Conservation (phyloP, 1,284 basidiomycete species). For the Leccinum fallax region DNA sequence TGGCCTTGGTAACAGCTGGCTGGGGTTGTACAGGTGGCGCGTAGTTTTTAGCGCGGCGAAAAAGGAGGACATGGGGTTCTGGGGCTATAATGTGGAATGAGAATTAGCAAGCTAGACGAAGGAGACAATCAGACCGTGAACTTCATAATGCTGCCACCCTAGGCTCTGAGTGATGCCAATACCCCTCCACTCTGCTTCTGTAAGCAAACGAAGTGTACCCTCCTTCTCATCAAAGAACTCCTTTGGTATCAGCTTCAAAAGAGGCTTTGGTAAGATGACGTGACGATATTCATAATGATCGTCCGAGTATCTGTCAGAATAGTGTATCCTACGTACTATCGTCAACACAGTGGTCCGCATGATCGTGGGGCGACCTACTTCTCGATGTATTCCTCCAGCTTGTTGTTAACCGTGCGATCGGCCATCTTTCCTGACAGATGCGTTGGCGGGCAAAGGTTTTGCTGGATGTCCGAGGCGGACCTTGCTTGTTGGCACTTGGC, state of each 20-base stretch:
- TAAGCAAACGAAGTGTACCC: conserved; percentile 80
- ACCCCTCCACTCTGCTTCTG: conserved; percentile 91
- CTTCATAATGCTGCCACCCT: conserved; percentile 98
- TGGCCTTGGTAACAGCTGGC: conserved; percentile 34
- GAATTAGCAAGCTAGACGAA: background rate
- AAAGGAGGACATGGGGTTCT: conserved; percentile 84
- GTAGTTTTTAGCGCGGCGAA: conserved; percentile 72
- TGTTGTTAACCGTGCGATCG: conserved; percentile 40
- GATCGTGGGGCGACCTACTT: conserved; percentile 45
- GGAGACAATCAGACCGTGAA: conserved; percentile 70
- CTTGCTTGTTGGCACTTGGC: conserved; percentile 5
- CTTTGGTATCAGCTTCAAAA: conserved; percentile 88
- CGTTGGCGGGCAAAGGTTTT: background rate
- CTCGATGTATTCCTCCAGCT: conserved; percentile 69
- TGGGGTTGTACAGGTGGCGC: conserved; percentile 48
- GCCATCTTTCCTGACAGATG: conserved; percentile 24
- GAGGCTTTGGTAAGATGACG: conserved; percentile 88
- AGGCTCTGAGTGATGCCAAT: conserved; percentile 96
- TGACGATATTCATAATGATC: conserved; percentile 89
- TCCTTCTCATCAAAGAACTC: conserved; percentile 77
- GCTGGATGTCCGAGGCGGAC: conserved; percentile 2
- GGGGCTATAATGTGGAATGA: conserved; percentile 55
- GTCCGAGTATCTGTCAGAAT: conserved; percentile 83
- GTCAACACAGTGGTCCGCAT: conserved; percentile 13
- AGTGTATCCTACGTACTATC: conserved; percentile 63